Evolutionary conservation across 352 stramenopile species (phyloP).

Genomic region (Elongisporangium prolatum): DNA sequence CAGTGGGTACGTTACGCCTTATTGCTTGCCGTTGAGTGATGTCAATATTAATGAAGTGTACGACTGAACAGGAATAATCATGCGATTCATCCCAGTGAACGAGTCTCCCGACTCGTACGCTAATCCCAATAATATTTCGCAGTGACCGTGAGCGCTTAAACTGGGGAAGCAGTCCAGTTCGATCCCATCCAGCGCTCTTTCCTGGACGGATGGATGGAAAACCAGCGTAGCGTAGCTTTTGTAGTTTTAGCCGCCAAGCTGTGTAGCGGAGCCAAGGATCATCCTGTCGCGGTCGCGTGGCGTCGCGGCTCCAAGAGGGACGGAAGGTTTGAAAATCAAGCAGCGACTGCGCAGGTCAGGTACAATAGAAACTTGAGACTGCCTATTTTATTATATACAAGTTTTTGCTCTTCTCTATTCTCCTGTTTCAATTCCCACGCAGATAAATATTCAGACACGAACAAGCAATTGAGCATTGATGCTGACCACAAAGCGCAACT

Average conservation of each 20-base stretch:
- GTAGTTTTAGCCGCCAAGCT: not conserved
- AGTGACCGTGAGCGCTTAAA: constrained; percentile 14
- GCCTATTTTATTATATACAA: constrained; percentile 4
- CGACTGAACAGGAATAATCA: constrained; percentile 41
- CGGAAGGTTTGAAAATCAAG: not conserved
- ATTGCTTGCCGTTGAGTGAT: constrained; percentile 1
- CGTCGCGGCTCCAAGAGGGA: not conserved
- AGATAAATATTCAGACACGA: constrained; percentile 10
- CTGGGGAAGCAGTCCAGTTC: not conserved
- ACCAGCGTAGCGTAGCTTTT: too few relatives aligned
- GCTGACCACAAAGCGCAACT: not conserved
- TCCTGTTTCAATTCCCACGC: not conserved
- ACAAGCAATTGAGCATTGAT: not conserved
- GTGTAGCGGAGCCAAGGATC: not conserved
- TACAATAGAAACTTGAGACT: too few relatives aligned
- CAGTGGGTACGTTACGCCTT: constrained; percentile 44
- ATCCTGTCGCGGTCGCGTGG: not conserved
- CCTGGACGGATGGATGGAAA: not conserved
- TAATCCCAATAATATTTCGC: constrained; percentile 66
- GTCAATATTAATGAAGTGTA: not conserved
- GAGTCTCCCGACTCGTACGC: constrained; percentile 64
- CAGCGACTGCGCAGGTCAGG: too few relatives aligned
- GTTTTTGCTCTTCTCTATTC: constrained; percentile 7
- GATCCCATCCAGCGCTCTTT: too few relatives aligned
- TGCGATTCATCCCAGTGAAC: constrained; percentile 67